Base-by-base conservation (phyloP, 768 basidiomycete species). In the Podaxis pistillaris region DNA sequence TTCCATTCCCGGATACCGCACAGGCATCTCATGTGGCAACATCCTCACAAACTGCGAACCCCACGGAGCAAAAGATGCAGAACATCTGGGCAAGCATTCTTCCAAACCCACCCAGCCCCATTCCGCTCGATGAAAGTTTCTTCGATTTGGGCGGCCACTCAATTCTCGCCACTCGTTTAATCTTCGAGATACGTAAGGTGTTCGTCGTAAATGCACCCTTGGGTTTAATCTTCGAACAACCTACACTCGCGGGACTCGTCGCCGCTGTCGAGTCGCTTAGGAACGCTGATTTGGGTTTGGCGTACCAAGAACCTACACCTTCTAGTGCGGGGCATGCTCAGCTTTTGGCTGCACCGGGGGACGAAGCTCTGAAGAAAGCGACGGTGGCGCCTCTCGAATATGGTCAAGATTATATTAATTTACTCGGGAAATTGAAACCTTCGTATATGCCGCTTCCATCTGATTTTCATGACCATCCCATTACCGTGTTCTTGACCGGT, bases 141-240 rank as follows among this genome's bases (percentile, higher is more conserved):
- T 98, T 98, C 77, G 96, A 99, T 72, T 83, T 98, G 47, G 97
- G 97, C 53, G 97, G 97, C 6, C 97, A 99, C 76, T 98, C 97
- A 15, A 98, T 99, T 69, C 86, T 99, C 50, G 97, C 97, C 0
- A 99, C 97, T 1, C 89, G 96, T 26, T 86, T 98, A 64, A 93
- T 98, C 68, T 98, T 99, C 72, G 94, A 98, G 75, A 89, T 99
- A 58, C 89, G 97, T 69, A 97, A 96, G 75, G 78, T 82, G 0
- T 97, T 98, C 73, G 88, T 95, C 11, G 82, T 97, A 19, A 87
- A 96, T 59, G 94, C 94, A 3, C 96, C 96, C 0, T 78, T 99
- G 26, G 93, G 94, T 7, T 79, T 98, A 47, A 87, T 98, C 53
- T 99, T 98, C 72, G 91, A 95, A 57, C 79, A 89, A 68, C 94